Base-by-base conservation (phyloP, 2,329 filamentous ascomycete genomes). In the Pyrenochaeta sp. region DNA sequence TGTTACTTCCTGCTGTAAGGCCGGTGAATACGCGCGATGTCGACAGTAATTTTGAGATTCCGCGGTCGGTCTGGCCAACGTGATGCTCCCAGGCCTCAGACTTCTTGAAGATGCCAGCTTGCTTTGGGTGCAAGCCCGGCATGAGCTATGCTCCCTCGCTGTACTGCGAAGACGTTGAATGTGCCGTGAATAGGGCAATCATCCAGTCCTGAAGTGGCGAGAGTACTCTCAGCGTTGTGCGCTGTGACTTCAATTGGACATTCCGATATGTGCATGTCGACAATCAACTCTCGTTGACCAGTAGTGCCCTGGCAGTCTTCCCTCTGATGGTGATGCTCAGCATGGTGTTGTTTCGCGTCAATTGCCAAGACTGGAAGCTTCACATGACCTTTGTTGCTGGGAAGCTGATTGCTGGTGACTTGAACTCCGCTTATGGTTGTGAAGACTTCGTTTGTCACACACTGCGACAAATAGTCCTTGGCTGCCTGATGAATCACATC, bases 11-110 rank as follows among this genome's bases (percentile, higher is more conserved):
- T 5, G 39, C 24, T 9, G 42, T 50, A 6, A 61, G 46, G 19
- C 50, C 10, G 8, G 64, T 51, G 44, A 77, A 76, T 5, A 78
- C 67, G 22, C 75, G 66, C 25, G 78, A 58, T 3, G 74, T 71
- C 9, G 76, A 76, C 2, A 79, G 64, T 30, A 77, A 68, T 54
- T 75, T 74, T 8, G 76, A 72, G 3, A 72, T 65, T 24, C 74
- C 76, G 32, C 76, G 73, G 6, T 72, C 62, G 2, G 69, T 72
- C 45, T 78, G 72, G 2, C 55, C 57, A 5, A 68, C 42, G 4
- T 64, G 52, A 30, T 67, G 69, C 28, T 72, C 62, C 72, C 73
- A 76, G 40, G 70, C 67, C 9, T 58, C 28, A 22, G 58, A 60
- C n/a, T 60, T 42, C 13, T 65, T 55, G 54, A 68, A 76, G 15